Base-by-base conservation (phyloP, 129 eudicot genomes). In the Centaurea solstitialis region DNA sequence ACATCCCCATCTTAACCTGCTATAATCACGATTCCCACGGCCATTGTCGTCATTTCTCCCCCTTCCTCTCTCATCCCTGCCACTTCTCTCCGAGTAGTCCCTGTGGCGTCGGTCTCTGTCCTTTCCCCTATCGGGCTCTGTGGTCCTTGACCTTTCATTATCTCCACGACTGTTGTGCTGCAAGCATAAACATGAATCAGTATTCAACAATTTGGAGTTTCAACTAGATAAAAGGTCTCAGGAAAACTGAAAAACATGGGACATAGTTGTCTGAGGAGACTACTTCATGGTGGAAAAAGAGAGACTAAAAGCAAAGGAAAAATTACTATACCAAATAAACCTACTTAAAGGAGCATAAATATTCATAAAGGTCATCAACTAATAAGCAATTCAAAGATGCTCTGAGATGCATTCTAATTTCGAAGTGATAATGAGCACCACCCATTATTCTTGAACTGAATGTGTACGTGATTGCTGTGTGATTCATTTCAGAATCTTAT, bases 11-110 rank as follows among this genome's bases (percentile, higher is more conserved):
- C 50, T 35, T 69, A 77, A 93, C 98, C 98, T 93, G 87, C 86
- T 88, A 81, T 88, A 86, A 47, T 93, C 94, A 71, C 87, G 89
- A 72, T 79, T 83, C 67, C 92, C 74, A 69, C 85, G 87, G 17
- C 84, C 85, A 73, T 74, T 69, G 80, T 91, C 95, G 57, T 86
- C 93, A 73, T 86, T 72, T 86, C 88, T 89, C 3, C 75, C 87
- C 79, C 92, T 91, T 53, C 90, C 87, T 69, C 89, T 85, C 21
- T 82, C 81, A 79, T 87, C 89, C 76, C 97, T 89, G 9, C 76
- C 80, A 81, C 82, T 83, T 82, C 90, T 82, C 39, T 79, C 90
- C 12, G 81, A 72, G 59, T 82, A 76, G 69, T 84, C 89, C 85
- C 87, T 86, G 37, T 78, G 87, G 9, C 85, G 86, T 65, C 88